Evolutionary conservation across 179 eudicot species (phyloP), one percentile per base, ranked within the genome.

Genomic region (Monotropa hypopitys): DNA sequence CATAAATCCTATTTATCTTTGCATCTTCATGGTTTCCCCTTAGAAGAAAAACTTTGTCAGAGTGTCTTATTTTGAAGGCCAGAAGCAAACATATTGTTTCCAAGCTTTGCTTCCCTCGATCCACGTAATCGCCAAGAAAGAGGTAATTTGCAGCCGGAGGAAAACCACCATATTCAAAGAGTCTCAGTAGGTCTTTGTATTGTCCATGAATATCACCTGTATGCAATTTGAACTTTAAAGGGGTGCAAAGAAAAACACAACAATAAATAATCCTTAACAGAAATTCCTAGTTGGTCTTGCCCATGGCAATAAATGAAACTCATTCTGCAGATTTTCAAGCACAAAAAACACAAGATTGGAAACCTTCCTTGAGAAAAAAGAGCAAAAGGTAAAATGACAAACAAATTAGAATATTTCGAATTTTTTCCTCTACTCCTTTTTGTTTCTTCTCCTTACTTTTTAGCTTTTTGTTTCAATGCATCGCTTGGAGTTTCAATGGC

Each of bases 11-110:
- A 62, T 91, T 91, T 46, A 91, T 91, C 78, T 91, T 91, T 51
- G 94, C 94, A 84, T 91, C 97, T 83, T 91, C 97, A 43, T 91
- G 97, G 82, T 91, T 91, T 72, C 97, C 97, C 76, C 97, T 85
- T 54, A 91, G 83, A 53, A 91, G 92, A 79, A 72, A 87, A 49
- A 91, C 45, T 63, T 89, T 87, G 57, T 84, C 79, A 0, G 94
- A 94, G 78, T 91, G 85, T 82, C 91, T 88, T 80, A 91, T 86
- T 83, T 91, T 91, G 81, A 86, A 90, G 12, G 97, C 97, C 67
- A 91, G 76, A 68, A 91, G 93, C 73, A 91, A 84, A 79, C 97
- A 91, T 77, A 91, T 91, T 0, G 97, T 91, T 80, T 91, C 97
- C 86, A 91, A 79, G 81, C 97, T 91, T 76, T 90, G 92, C 85